Evolutionary conservation across 2,329 filamentous ascomycete species (phyloP), one percentile per base, ranked within the genome.

Genomic region (Colletotrichum tropicale): DNA sequence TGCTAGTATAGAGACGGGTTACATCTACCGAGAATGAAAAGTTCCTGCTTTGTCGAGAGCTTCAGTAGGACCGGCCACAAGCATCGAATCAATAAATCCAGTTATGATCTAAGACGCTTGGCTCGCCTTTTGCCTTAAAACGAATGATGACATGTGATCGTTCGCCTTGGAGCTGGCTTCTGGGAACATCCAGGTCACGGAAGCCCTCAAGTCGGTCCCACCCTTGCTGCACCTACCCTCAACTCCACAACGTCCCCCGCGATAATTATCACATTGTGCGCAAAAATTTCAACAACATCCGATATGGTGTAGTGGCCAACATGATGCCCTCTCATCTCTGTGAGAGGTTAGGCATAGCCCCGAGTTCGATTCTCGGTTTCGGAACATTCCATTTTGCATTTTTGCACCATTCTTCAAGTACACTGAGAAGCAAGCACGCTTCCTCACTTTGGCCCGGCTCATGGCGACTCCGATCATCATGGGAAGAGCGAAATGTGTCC

Each of bases 251-350:
- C 2, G 52, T 36, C 28, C 13, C 30, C 66, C 32, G 66, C 32
- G 16, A 56, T 55, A 58, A 60, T 9, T n/a, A 56, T 28, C 16
- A 36, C 30, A 13, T 56, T 24, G 2, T 5, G 3, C 5, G 3
- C 15, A 2, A 2, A 34, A 13, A 12, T 61, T 24, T 24, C 52
- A 69, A 48, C 24, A 32, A 13, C 6, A 32, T 75, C 73, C 70
- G 73, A 73, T 73, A 72, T 75, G 70, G 69, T 75, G 68, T 72
- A 75, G 73, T 75, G 73, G 70, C 69, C 62, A 72, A 72, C 56
- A 68, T 72, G 69, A 75, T 75, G 68, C 38, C 73, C 73, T 75
- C 68, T 75, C 73, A 75, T 68, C 15, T 26, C 8, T 3, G 3
- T 30, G 72, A 56, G n/a, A 72, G 62, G 72, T 43, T 72, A 72